Percentiles rank a stretch among this genome's conserved stretches.
phyloP scores from a whole-genome alignment of 106 monocot genomes.

The Apostasia shenzhenica region DNA sequence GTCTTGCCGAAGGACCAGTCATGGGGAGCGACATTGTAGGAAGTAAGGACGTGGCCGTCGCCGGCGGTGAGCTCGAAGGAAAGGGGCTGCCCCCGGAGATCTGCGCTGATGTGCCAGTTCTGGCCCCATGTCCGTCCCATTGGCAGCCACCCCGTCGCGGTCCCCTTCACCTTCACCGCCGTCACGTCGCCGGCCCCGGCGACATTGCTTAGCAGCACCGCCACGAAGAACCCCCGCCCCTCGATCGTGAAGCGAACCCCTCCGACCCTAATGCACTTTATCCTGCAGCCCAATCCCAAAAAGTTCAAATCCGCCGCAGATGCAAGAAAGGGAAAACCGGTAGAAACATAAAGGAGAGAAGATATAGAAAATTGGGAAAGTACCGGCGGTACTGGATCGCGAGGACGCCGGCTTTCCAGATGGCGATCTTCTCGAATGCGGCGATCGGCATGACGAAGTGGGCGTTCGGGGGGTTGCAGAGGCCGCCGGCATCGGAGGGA shows the following conservation, averaged over 20 bases:
- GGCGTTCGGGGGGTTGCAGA: constrained; percentile 86
- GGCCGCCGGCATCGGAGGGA: constrained; percentile 59
- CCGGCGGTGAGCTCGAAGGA: constrained; percentile 90
- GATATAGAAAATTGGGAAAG: neutral
- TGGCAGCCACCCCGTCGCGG: constrained; percentile 69
- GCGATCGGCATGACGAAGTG: constrained; percentile 93
- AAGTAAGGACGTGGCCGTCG: constrained; percentile 51
- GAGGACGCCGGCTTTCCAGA: constrained; percentile 95
- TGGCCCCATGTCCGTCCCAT: constrained; percentile 97
- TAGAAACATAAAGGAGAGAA: constrained; percentile 1
- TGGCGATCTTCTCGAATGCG: constrained; percentile 95
- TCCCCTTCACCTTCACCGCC: constrained; percentile 85
- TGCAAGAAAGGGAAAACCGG: neutral
- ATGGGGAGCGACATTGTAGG: constrained; percentile 68
- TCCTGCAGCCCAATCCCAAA: constrained; percentile 23
- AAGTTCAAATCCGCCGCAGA: neutral
- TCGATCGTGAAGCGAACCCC: constrained; percentile 70
- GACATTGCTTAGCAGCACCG: constrained; percentile 84
- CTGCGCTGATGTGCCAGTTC: constrained; percentile 84
- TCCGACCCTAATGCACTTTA: constrained; percentile 74
- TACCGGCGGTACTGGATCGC: constrained; percentile 91
- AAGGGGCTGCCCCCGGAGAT: constrained; percentile 65
- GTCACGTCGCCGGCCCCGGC: constrained; percentile 78
- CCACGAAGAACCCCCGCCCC: constrained; percentile 59
- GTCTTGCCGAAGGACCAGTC: constrained; percentile 76